Evolutionary conservation across 352 stramenopile species (phyloP), one percentile per base, ranked within the genome.

Genomic region (Halophytophthora polymorphica): DNA sequence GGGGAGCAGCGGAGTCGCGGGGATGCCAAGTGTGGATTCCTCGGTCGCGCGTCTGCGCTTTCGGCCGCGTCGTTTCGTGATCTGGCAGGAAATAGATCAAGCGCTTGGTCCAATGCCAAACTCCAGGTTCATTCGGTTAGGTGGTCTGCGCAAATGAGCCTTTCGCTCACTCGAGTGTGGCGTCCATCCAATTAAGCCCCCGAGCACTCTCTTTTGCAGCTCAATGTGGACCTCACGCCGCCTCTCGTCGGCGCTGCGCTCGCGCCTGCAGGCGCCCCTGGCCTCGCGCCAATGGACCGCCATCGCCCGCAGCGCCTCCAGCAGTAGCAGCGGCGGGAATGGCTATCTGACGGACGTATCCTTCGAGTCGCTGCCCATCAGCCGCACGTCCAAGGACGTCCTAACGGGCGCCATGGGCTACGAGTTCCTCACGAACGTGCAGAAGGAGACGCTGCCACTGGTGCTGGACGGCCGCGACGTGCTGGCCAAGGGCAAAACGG

Each of bases 401-500:
- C 72, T 95, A 25, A 66, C 78, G 8, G 66, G 93, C 50, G 77
- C 81, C 18, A 79, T 97, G 56, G 66, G 82, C 42, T 96, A 95
- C 51, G 70, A 93, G 54, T 73, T 69, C 37, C 88, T 97, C 66
- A 98, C 93, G 17, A 63, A 88, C 48, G 81, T 97, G 44, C 94
- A 98, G 63, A 79, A 80, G 22, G 71, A 88, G 36, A 91, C 91
- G 42, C 86, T 96, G 54, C 58, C 78, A n/a, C 41, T 71, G 25
- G 72, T 85, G 33, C 58, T 87, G 17, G 46, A 70, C 21, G 93
- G 95, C 38, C 73, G 78, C 38, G 93, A 98, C 69, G 71, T 98
- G 46, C 69, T 98, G 34, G 92, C 79, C 39, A 96, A 97, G 61
- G 57, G 86, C 37, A 95, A 93, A 61, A 97, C 88, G 0, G 90